phyloP scores from a whole-genome alignment of 345 rosid species.

The Acer negundo region DNA sequence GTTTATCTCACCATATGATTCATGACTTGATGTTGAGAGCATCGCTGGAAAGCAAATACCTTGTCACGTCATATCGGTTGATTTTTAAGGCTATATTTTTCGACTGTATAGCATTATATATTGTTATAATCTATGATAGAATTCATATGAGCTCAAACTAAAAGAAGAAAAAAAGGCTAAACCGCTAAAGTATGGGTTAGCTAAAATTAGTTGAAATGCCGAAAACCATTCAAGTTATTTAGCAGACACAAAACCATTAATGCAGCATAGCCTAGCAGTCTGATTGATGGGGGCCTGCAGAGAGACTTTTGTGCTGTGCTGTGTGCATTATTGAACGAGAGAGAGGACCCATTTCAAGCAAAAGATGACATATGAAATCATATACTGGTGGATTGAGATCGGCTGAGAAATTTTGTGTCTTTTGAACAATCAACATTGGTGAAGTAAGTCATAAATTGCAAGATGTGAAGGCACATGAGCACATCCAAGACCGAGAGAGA shows the following conservation, averaged over 20 bases:
- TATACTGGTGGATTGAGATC: neutral
- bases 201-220: too few relatives aligned
- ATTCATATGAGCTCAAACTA: too few relatives aligned
- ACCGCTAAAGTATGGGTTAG: too few relatives aligned
- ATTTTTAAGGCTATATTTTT: too few relatives aligned
- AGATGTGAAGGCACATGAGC: slow-evolving; percentile 11
- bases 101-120: too few relatives aligned
- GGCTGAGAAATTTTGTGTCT: slow-evolving; percentile 1
- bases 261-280: neutral
- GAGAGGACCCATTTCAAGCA: neutral
- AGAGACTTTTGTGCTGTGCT: slow-evolving; percentile 1
- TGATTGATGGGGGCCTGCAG: slow-evolving; percentile 13
- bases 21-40: too few relatives aligned
- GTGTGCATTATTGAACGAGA: slow-evolving; percentile 3
- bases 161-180: too few relatives aligned
- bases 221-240: too few relatives aligned
- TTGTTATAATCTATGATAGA: too few relatives aligned
- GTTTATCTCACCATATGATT: too few relatives aligned
- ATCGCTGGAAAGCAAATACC: too few relatives aligned
- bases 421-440: slow-evolving; percentile 30
- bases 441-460: slow-evolving; percentile 17
- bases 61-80: too few relatives aligned
- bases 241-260: neutral
- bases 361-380: slow-evolving; percentile 5
- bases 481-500: neutral